Conservation (phyloP, 163 green algal species). For the Scenedesmus sp. region DNA sequence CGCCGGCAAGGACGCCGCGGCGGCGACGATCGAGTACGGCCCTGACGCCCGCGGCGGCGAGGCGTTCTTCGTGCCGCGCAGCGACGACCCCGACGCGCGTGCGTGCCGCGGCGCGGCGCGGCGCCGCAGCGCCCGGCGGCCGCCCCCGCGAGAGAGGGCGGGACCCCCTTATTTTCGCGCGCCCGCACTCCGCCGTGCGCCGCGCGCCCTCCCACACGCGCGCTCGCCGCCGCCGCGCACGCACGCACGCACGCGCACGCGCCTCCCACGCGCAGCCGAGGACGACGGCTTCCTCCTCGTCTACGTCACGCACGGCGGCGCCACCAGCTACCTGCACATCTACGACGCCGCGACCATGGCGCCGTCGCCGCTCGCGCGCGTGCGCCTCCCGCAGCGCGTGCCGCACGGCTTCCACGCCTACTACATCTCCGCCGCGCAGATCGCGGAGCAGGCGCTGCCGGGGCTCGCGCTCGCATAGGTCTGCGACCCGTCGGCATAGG, state of each 20-base stretch:
- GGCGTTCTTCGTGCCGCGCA: constrained; percentile 62
- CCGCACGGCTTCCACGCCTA: constrained; percentile 85
- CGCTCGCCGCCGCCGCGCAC: no score
- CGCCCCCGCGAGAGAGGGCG: background rate
- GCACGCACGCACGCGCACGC: no score
- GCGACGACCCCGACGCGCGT: background rate
- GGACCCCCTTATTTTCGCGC: background rate
- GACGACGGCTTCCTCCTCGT: constrained; percentile 74
- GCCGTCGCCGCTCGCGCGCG: constrained; percentile 49
- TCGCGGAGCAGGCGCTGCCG: constrained; percentile 46
- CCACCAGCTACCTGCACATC: constrained; percentile 47
- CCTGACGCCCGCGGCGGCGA: constrained; percentile 55
- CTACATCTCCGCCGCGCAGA: constrained; percentile 64
- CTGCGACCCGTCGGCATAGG: no score
- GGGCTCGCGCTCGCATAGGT: constrained; percentile 15
- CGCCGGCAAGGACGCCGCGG: constrained; percentile 23
- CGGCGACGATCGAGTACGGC: constrained; percentile 44
- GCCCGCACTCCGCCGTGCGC: background rate
- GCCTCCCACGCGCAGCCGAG: no score
- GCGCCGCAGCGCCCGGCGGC: background rate
- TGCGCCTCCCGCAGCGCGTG: constrained; percentile 77
- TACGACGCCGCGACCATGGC: constrained; percentile 74
- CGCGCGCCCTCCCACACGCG: background rate
- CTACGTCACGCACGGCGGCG: constrained; percentile 58
- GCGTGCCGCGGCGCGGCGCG: background rate